phyloP scores from a whole-genome alignment of 345 rosid genomes.

The Crucihimalaya himalaica region DNA sequence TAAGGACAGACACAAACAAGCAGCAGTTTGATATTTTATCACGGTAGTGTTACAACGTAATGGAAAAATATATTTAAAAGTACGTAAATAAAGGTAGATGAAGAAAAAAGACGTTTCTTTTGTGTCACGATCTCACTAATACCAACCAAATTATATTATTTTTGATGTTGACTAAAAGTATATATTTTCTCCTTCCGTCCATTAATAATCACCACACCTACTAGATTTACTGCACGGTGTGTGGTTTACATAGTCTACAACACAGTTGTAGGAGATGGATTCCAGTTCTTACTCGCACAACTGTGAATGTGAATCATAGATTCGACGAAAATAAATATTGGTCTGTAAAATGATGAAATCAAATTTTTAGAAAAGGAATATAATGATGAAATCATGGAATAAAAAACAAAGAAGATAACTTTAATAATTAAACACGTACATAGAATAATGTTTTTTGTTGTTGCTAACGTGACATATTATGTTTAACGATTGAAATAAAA shows the following conservation, averaged over 20 bases:
- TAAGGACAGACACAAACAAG: slow-evolving; percentile 19
- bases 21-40: neutral
- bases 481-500: neutral
- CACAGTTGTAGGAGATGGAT: too few species aligned
- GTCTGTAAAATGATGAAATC: neutral
- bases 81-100: slow-evolving; percentile 8
- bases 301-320: neutral
- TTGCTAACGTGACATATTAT: neutral
- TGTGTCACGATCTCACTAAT: slow-evolving; percentile 33
- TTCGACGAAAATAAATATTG: neutral
- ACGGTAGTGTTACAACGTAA: neutral
- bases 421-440: neutral
- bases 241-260: neutral
- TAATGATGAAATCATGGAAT: neutral
- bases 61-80: slow-evolving; percentile 13
- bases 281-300: too few species aligned
- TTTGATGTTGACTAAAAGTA: neutral
- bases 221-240: neutral
- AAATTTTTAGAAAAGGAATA: neutral
- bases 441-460: too few species aligned
- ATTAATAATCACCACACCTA: neutral
- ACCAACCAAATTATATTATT: slow-evolving; percentile 19
- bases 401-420: neutral
- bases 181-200: slow-evolving; percentile 21
- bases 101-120: slow-evolving; percentile 26